These are phyloP conservation scores for Erigeron canadensis DNA, from an alignment of 129 eudicot genomes.

Conservation along the genomic window DNA sequence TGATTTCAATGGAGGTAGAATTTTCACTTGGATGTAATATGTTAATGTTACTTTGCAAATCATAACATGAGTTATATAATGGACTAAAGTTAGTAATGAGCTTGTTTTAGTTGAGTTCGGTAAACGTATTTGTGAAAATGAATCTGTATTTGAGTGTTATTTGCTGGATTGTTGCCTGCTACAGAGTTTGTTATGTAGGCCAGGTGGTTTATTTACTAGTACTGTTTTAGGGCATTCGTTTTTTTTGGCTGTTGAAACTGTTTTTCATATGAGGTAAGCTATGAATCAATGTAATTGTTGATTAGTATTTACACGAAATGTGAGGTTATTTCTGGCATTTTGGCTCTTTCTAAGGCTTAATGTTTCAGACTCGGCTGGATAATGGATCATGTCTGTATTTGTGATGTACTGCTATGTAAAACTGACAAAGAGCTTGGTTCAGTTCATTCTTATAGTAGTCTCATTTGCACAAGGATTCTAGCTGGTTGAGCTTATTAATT, in stretches of 20 bases:
- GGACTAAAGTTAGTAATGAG: no score
- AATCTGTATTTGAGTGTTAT: neutral
- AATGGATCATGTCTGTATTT: neutral
- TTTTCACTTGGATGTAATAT: no score
- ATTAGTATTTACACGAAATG: neutral
- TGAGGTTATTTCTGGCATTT: constrained; percentile 7
- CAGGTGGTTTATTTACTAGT: constrained; percentile 17
- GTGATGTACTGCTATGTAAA: constrained; percentile 17
- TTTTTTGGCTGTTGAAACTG: neutral
- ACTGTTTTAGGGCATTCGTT: neutral
- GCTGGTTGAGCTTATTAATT: neutral
- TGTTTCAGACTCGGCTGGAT: neutral
- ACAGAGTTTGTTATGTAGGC: constrained; percentile 1
- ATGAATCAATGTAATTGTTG: neutral
- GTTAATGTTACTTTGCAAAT: no score
- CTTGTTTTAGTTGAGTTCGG: neutral
- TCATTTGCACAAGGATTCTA: neutral
- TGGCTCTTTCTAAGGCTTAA: constrained; percentile 13
- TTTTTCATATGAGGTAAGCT: neutral
- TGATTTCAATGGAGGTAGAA: no score
- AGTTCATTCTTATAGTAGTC: neutral
- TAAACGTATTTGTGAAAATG: neutral
- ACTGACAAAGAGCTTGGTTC: constrained; percentile 5
- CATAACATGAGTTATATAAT: no score
- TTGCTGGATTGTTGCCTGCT: neutral